These are phyloP conservation scores for Hypomyces rosellus DNA, from an alignment of 2,329 filamentous ascomycete species.

Conservation along the genomic window DNA sequence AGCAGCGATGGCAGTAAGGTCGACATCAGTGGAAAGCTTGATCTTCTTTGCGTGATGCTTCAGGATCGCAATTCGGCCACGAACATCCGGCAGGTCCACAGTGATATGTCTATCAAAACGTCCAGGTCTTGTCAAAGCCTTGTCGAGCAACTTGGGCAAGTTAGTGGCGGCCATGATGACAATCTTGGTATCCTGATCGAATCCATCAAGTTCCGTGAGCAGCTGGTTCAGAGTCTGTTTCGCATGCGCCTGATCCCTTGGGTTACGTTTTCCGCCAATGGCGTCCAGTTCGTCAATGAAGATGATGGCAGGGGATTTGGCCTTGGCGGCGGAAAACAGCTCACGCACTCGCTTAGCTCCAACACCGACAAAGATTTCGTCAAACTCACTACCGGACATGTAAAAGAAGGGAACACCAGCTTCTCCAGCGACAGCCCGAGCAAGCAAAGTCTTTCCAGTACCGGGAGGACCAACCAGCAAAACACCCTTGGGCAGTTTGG, in stretches of 20 bases:
- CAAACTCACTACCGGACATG: conserved; percentile 98
- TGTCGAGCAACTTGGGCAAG: conserved; percentile 89
- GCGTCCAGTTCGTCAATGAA: conserved; percentile 95
- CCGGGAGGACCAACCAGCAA: conserved; percentile 91
- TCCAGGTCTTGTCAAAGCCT: conserved; percentile 86
- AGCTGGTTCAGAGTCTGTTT: conserved; percentile 98
- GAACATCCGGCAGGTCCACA: conserved; percentile 85
- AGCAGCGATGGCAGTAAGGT: conserved; percentile 75
- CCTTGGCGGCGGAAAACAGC: conserved; percentile 74
- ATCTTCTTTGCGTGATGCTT: conserved; percentile 93
- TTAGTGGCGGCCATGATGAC: conserved; percentile 97
- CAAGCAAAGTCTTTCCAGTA: conserved; percentile 94
- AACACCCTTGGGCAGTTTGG: conserved; percentile 95
- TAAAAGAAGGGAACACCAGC: conserved; percentile 99
- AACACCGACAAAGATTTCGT: conserved; percentile 96
- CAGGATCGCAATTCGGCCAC: conserved; percentile 85
- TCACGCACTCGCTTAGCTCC: conserved; percentile 94
- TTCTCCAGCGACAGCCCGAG: conserved; percentile 91
- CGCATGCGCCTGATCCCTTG: conserved; percentile 86
- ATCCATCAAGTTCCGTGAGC: conserved; percentile 92
- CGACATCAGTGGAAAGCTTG: conserved; percentile 71
- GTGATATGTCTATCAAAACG: conserved; percentile 91
- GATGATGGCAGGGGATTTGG: conserved; percentile 85
- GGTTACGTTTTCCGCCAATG: conserved; percentile 89
- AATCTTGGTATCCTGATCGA: conserved; percentile 88